Base-by-base conservation (phyloP, 306 rosid species). In the Purshia tridentata region DNA sequence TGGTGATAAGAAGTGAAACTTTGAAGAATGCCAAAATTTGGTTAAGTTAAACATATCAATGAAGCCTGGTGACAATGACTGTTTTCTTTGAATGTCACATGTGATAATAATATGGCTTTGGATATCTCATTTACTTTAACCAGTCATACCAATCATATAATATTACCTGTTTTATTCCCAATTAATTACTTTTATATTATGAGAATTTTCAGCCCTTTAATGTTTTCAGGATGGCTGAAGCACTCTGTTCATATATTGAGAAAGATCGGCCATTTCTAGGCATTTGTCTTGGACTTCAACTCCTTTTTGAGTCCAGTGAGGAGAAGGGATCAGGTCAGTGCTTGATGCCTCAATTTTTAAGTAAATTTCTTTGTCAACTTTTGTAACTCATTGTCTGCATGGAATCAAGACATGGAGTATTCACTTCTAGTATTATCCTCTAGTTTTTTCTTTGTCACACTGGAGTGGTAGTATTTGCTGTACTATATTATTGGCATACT, bases 231-330 rank as follows among this genome's bases (percentile, higher is more conserved):
- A 81, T 91, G 97, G 95, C 81, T 66, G 96, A 94, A 83, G 99
- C 99, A 52, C 79, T 94, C 41, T 77, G 91, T 78, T 74, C 88
- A 64, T 94, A 94, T 83, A 89, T 94, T 65, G 89, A 85, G 73
- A 85, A 83, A 70, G 99, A 89, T 71, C 88, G 86, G 69, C 99
- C 99, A 13, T 89, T 91, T 83, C 85, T 94, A 71, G 99, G 97
- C 73, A 91, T 94, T 52, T 94, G 97, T 86, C 97, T 94, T 77
- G 97, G 99, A 70, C 99, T 94, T 84, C 96, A 94, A 84, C 77
- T 94, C 60, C 99, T 94, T 68, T 91, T 94, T 72, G 96, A 94
- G 73, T 89, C 92, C 78, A 91, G 99, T 45, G 91, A 88, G 72
- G 99, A 94, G 90, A 91, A 94, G 20, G 99, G 99, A 80, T 85